Evolutionary conservation across 2,329 filamentous ascomycete species (phyloP).

Genomic region (Monosporascus sp.): DNA sequence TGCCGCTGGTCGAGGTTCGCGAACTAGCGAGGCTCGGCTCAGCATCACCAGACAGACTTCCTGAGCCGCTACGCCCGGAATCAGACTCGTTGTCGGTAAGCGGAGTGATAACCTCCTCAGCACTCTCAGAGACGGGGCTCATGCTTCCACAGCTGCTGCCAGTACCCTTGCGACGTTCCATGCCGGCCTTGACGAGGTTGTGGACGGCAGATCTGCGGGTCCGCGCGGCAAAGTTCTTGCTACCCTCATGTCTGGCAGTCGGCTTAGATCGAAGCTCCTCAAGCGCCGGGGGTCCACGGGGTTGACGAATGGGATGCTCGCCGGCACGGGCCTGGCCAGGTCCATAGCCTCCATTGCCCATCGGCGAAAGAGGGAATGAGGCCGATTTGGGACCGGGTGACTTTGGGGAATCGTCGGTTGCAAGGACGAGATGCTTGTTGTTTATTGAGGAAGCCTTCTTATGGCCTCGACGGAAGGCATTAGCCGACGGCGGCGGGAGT

Average conservation of each 20-base stretch:
- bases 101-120: conserved; percentile 60
- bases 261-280: conserved; percentile 89
- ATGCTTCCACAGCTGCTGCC: conserved; percentile 69
- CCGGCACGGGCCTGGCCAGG: conserved; percentile 89
- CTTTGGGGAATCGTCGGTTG: conserved; percentile 43
- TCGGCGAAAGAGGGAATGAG: conserved; percentile 71
- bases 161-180: conserved; percentile 76
- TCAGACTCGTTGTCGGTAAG: conserved; percentile 70
- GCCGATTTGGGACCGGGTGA: conserved; percentile 71
- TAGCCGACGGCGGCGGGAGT: conserved; percentile 80
- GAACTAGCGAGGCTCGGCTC: conserved; percentile 66
- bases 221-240: conserved; percentile 93
- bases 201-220: conserved; percentile 88
- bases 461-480: conserved; percentile 88
- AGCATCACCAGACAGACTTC: conserved; percentile 71
- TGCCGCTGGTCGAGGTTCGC: conserved; percentile 67
- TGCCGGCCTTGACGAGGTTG: conserved; percentile 83
- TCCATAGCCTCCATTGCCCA: conserved; percentile 74
- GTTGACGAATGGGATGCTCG: conserved; percentile 90
- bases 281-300: conserved; percentile 82
- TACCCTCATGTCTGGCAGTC: conserved; percentile 88
- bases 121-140: conserved; percentile 82
- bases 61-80: conserved; percentile 66
- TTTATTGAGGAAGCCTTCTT: conserved; percentile 81
- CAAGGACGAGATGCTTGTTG: conserved; percentile 46